A percentile compares a stretch with the other conserved stretches of the same genome.
Evolutionary conservation across 2,329 filamentous ascomycete species (phyloP).

Genomic region (Rosellinia necatrix): DNA sequence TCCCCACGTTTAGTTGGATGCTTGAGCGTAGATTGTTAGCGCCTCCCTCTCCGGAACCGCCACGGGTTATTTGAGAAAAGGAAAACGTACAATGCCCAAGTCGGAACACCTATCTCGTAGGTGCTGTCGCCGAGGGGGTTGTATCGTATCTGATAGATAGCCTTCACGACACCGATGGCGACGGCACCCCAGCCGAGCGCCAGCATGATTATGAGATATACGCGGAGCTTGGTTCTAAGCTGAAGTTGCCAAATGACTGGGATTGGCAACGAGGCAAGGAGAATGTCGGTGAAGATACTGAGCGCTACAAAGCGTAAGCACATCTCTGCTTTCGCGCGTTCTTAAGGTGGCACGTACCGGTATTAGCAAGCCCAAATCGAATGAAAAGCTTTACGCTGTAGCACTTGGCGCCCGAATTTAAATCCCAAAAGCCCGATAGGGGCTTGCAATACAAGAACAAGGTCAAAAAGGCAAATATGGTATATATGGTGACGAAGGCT

Average conservation of each 20-base stretch:
- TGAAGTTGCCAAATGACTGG: conserved; percentile 49
- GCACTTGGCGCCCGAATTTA: conserved; percentile 16
- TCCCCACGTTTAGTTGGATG: conserved; percentile 47
- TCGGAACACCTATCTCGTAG: conserved; percentile 40
- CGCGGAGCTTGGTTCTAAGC: conserved; percentile 43
- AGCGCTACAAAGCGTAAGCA: conserved; percentile 35
- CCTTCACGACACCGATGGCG: conserved; percentile 47
- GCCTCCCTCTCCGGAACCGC: neutral
- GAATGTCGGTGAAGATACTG: conserved; percentile 50
- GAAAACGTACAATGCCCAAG: conserved; percentile 43
- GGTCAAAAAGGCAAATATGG: conserved; percentile 28
- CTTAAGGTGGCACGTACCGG: conserved; percentile 11
- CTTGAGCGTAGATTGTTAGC: conserved; percentile 32
- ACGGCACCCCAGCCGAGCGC: conserved; percentile 50
- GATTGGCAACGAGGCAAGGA: conserved; percentile 49
- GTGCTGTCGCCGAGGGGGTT: conserved; percentile 40
- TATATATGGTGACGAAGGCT: conserved; percentile 29
- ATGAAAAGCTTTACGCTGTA: conserved; percentile 27
- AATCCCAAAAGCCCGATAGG: conserved; percentile 28
- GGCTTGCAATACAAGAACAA: conserved; percentile 30
- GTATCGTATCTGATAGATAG: conserved; percentile 44
- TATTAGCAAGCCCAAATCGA: conserved; percentile 31
- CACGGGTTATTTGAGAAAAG: neutral
- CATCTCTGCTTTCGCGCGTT: neutral
- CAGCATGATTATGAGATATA: conserved; percentile 48